Evolutionary conservation across 1,284 basidiomycete species (phyloP).

Genomic region (Sanghuangporus weigelae): DNA sequence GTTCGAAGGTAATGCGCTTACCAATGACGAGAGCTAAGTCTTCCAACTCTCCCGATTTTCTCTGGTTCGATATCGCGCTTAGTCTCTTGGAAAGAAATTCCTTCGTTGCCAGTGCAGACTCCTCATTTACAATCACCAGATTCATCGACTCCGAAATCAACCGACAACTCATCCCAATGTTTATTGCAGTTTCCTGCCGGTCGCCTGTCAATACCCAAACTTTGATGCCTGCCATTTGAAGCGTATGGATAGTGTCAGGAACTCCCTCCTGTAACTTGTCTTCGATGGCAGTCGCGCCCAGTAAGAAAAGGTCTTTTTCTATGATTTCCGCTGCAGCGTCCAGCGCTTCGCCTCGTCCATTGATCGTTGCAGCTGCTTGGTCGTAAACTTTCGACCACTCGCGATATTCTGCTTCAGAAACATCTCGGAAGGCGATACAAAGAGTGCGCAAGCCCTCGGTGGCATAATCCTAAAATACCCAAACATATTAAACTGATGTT

Average conservation of each 20-base stretch:
- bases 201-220: constrained; percentile 99
- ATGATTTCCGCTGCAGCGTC: constrained; percentile 95
- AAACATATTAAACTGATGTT: constrained; percentile 9
- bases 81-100: constrained; percentile 88
- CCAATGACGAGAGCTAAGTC: constrained; percentile 95
- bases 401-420: constrained; percentile 85
- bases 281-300: constrained; percentile 98
- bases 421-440: constrained; percentile 92
- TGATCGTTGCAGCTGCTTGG: constrained; percentile 88
- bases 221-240: constrained; percentile 98
- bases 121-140: constrained; percentile 92
- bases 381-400: constrained; percentile 89
- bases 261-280: constrained; percentile 99
- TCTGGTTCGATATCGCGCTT: constrained; percentile 89
- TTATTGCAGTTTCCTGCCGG: constrained; percentile 98
- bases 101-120: constrained; percentile 75
- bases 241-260: constrained; percentile 94
- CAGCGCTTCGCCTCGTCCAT: constrained; percentile 88
- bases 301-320: constrained; percentile 87
- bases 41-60: constrained; percentile 86
- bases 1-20: constrained; percentile 28
- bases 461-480: constrained; percentile 75
- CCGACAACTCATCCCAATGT: constrained; percentile 96
- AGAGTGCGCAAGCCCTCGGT: constrained; percentile 95
- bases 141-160: constrained; percentile 99